These are phyloP conservation scores for Pseudonitzschia delicatissima DNA, from an alignment of 108 stramenopile genomes.

Conservation along the genomic window DNA sequence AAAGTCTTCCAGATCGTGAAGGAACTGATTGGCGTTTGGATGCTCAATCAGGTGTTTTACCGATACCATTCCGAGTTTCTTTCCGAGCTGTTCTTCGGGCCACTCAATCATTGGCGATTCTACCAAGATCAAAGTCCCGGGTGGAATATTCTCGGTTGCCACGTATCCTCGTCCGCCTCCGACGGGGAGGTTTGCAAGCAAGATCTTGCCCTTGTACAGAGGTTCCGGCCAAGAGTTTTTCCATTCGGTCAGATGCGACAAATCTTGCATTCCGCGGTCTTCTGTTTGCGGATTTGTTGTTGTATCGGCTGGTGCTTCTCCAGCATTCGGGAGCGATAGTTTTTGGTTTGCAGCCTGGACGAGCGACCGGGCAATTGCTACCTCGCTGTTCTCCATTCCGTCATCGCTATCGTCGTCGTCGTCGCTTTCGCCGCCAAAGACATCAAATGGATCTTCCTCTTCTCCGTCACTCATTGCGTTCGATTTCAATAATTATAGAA, in stretches of 20 bases:
- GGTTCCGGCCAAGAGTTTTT: constrained; percentile 37
- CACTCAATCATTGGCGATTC: constrained; percentile 66
- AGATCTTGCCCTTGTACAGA: constrained; percentile 52
- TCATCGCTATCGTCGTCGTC: constrained; percentile 12
- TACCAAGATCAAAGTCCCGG: constrained; percentile 69
- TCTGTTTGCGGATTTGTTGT: neutral
- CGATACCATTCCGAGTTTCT: constrained; percentile 57
- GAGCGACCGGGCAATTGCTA: constrained; percentile 19
- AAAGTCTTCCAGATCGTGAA: constrained; percentile 59
- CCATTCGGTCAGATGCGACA: constrained; percentile 19
- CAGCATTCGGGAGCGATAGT: neutral
- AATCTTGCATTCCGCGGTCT: constrained; percentile 7
- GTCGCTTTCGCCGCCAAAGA: constrained; percentile 27
- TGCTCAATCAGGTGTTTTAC: constrained; percentile 45
- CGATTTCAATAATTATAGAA: too few species aligned
- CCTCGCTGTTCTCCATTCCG: neutral
- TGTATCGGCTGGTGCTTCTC: too few species aligned
- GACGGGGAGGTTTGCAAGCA: constrained; percentile 22
- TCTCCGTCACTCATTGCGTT: neutral
- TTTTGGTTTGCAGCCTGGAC: constrained; percentile 24
- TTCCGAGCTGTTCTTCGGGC: constrained; percentile 62
- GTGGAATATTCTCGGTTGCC: constrained; percentile 45
- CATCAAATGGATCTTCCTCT: constrained; percentile 34
- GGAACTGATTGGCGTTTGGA: constrained; percentile 35
- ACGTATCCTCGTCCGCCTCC: constrained; percentile 79